These are phyloP conservation scores for Leishmania gerbilli DNA, from an alignment of 208 protist species.

Conservation along the genomic window DNA sequence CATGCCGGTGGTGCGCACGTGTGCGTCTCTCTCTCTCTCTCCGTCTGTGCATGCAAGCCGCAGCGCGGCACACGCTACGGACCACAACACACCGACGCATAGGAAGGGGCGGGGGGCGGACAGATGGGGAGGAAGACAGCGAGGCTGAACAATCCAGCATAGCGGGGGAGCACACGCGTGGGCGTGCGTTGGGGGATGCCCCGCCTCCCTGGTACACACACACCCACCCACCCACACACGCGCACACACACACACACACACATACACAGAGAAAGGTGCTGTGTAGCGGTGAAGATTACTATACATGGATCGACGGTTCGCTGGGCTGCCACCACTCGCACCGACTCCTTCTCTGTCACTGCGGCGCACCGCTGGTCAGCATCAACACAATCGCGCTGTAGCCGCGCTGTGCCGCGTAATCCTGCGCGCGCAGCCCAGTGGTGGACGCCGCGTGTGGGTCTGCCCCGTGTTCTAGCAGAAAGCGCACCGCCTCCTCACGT, in stretches of 20 bases:
- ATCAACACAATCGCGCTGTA: conserved; percentile 61
- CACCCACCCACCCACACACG: conserved; percentile 1
- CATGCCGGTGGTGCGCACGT: too few relatives aligned
- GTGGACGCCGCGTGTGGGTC: conserved; percentile 42
- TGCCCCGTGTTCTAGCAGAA: conserved; percentile 64
- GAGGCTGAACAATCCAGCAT: background rate
- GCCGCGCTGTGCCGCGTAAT: conserved; percentile 73
- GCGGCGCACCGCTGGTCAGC: conserved; percentile 19
- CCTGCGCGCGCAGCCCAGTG: conserved; percentile 61
- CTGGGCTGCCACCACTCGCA: background rate
- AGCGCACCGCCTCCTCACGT: conserved; percentile 70
- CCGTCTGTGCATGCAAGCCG: background rate
- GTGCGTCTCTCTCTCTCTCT: background rate
- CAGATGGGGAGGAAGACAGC: background rate
- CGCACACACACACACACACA: conserved; percentile 4
- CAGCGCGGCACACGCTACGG: background rate
- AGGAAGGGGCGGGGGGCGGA: background rate
- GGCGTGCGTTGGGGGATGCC: background rate
- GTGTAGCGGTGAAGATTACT: background rate
- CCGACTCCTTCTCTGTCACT: background rate
- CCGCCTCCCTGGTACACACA: background rate
- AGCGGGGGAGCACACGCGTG: background rate
- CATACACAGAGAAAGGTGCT: background rate
- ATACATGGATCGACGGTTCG: background rate
- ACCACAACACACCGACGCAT: background rate